A percentile compares a stretch with the other conserved stretches of the same genome.
Evolutionary conservation across 1,284 basidiomycete species (phyloP).

Genomic region (Earliella scabrosa): DNA sequence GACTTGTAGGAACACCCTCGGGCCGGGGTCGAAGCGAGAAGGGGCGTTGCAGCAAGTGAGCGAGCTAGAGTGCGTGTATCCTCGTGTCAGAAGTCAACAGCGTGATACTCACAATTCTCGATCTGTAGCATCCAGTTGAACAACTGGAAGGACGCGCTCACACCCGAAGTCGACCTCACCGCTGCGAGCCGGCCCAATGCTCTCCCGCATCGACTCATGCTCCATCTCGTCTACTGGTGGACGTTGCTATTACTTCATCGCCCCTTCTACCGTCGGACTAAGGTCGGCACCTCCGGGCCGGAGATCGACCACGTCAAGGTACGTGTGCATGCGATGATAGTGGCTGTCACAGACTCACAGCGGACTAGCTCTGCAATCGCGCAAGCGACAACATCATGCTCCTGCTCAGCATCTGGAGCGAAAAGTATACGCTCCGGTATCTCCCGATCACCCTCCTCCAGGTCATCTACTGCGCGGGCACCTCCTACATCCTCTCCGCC

Average conservation of each 20-base stretch:
- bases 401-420: slow-evolving; percentile 58
- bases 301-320: slow-evolving; percentile 59
- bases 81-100: background rate
- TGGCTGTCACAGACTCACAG: background rate
- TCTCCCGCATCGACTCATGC: slow-evolving; percentile 64
- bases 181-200: slow-evolving; percentile 51
- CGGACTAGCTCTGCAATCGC: slow-evolving; percentile 58
- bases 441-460: slow-evolving; percentile 67
- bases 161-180: slow-evolving; percentile 58
- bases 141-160: slow-evolving; percentile 60
- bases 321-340: background rate
- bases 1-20: slow-evolving; percentile 45
- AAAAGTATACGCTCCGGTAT: slow-evolving; percentile 62
- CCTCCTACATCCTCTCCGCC: slow-evolving; percentile 59
- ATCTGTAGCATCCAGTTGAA: slow-evolving; percentile 57
- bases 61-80: slow-evolving; percentile 52
- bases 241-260: slow-evolving; percentile 66
- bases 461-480: slow-evolving; percentile 68
- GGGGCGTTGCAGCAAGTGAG: slow-evolving; percentile 52
- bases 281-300: slow-evolving; percentile 42
- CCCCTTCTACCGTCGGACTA: slow-evolving; percentile 61
- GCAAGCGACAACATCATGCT: slow-evolving; percentile 69
- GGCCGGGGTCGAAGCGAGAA: slow-evolving; percentile 41
- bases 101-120: background rate
- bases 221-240: slow-evolving; percentile 70